Conservation (phyloP, 2,329 filamentous ascomycete genomes). For the Fusarium fracticaudum region DNA sequence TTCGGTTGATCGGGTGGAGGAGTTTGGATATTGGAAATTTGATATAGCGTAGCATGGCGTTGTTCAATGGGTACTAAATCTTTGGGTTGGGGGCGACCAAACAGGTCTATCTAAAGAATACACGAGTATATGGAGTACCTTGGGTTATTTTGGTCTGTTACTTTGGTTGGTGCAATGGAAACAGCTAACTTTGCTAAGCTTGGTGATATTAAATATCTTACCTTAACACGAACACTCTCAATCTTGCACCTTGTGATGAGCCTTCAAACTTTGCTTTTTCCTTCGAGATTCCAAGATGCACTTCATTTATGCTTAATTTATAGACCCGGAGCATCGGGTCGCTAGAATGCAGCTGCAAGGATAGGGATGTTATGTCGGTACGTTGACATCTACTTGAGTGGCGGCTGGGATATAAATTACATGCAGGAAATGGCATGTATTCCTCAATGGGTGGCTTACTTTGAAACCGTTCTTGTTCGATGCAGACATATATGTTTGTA, state of each 20-base stretch:
- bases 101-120: constrained; percentile 1
- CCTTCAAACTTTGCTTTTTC: background rate
- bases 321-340: background rate
- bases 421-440: background rate
- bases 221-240: background rate
- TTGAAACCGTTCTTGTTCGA: background rate
- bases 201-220: background rate
- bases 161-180: background rate
- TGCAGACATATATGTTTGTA: background rate
- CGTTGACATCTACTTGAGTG: background rate
- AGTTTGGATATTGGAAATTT: constrained; percentile 1
- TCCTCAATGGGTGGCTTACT: background rate
- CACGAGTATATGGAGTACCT: background rate
- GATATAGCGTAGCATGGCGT: constrained; percentile 25
- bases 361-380: background rate
- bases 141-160: background rate
- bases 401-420: constrained; percentile 1
- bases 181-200: background rate
- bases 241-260: background rate
- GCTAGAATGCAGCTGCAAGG: constrained; percentile 12
- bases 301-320: background rate
- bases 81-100: background rate
- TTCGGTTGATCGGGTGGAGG: background rate
- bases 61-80: background rate
- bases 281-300: background rate